Evolutionary conservation across 108 stramenopile species (phyloP).

Genomic region (Nannochloropsis salina): DNA sequence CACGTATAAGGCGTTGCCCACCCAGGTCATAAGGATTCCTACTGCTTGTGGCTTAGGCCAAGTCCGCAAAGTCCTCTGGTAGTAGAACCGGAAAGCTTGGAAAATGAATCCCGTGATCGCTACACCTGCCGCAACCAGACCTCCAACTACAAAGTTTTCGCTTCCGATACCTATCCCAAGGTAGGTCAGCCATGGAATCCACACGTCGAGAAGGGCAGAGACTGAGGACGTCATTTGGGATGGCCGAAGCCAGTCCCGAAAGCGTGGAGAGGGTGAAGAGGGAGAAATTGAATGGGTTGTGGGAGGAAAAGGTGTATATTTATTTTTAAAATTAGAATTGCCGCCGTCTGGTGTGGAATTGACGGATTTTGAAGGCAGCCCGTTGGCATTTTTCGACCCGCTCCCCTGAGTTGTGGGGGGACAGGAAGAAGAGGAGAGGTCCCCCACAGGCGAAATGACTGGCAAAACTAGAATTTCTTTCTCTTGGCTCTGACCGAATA

Average conservation of each 20-base stretch:
- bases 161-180: neutral
- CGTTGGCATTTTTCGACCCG: no score
- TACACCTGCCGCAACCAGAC: neutral
- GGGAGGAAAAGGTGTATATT: no score
- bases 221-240: neutral
- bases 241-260: conserved; percentile 16
- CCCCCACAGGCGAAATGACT: neutral
- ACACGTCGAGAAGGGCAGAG: neutral
- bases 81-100: conserved; percentile 6
- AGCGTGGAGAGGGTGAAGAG: neutral
- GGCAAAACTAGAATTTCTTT: neutral
- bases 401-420: no score
- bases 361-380: no score
- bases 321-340: no score
- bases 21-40: neutral
- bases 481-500: neutral
- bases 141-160: neutral
- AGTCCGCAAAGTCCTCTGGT: neutral
- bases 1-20: neutral
- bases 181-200: conserved; percentile 3
- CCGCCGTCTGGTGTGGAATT: no score
- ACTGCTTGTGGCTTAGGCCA: neutral
- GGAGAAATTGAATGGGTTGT: neutral
- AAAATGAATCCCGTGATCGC: neutral
- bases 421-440: neutral